phyloP scores from a whole-genome alignment of 805 yeast genomes.

The Crinitomyces ghanaensis region DNA sequence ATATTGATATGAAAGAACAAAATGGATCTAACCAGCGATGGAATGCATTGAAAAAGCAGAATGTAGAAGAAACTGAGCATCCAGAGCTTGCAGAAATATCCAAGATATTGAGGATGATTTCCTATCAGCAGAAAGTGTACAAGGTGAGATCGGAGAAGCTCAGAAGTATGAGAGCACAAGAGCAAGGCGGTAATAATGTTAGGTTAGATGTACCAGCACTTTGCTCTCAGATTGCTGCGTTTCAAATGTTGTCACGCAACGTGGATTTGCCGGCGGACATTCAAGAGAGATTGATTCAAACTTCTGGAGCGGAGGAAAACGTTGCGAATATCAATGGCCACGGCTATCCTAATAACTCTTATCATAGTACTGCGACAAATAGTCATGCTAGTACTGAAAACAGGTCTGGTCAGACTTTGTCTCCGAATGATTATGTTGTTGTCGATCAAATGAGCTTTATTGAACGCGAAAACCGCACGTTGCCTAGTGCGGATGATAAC shows the following conservation, averaged over 20 bases:
- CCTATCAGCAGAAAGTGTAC: constrained; percentile 21
- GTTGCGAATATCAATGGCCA: neutral
- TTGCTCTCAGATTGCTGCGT: constrained; percentile 58
- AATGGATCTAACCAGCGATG: constrained; percentile 17
- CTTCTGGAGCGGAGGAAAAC: neutral
- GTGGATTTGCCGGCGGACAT: constrained; percentile 44
- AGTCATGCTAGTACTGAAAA: neutral
- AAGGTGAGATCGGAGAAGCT: constrained; percentile 15
- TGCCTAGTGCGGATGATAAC: constrained; percentile 14
- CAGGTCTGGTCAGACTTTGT: too few relatives aligned
- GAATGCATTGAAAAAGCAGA: constrained; percentile 23
- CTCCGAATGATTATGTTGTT: too few relatives aligned
- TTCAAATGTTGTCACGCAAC: constrained; percentile 46
- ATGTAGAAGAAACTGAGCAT: constrained; percentile 18
- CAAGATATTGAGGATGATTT: constrained; percentile 17
- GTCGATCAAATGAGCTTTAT: neutral
- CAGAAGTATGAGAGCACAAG: constrained; percentile 10
- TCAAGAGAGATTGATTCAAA: constrained; percentile 32
- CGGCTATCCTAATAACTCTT: neutral
- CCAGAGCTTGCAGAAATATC: constrained; percentile 24
- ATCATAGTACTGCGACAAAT: neutral
- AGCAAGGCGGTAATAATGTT: constrained; percentile 3
- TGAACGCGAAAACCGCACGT: neutral
- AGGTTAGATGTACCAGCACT: neutral
- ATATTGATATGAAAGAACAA: neutral